These are phyloP conservation scores for Hypholoma sublateritium DNA, from an alignment of 768 basidiomycete species.

Conservation along the genomic window DNA sequence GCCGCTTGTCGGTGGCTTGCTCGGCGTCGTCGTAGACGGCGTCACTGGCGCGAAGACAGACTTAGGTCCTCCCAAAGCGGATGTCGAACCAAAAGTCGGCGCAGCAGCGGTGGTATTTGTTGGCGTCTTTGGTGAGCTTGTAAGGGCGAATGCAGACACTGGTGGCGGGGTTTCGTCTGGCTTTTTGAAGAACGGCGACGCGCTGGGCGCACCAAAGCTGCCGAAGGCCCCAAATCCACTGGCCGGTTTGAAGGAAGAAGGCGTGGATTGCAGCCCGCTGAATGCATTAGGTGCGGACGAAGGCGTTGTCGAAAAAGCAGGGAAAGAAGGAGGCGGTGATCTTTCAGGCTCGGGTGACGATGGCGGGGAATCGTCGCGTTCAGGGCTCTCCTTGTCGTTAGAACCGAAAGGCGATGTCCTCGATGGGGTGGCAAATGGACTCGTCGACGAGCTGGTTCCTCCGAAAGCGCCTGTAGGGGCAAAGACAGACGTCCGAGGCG, in stretches of 20 bases:
- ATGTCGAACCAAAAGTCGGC: constrained; percentile 40
- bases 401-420: constrained; percentile 1
- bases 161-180: constrained; percentile 30
- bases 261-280: constrained; percentile 25
- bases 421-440: constrained; percentile 1
- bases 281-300: constrained; percentile 28
- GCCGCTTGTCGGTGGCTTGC: constrained; percentile 29
- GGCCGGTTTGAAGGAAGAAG: constrained; percentile 36
- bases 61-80: constrained; percentile 31
- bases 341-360: constrained; percentile 25
- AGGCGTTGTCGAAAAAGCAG: constrained; percentile 3
- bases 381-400: not conserved
- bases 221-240: constrained; percentile 51
- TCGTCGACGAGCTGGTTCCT: no score
- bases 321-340: constrained; percentile 2
- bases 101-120: constrained; percentile 20
- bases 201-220: constrained; percentile 32
- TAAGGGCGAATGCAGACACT: constrained; percentile 37
- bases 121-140: constrained; percentile 21
- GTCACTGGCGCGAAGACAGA: constrained; percentile 30
- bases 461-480: no score
- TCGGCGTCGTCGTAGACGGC: constrained; percentile 25
- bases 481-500: no score
- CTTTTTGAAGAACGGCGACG: constrained; percentile 57
- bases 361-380: constrained; percentile 18